Evolutionary conservation across 805 yeast genomes (phyloP).

Genomic region (Cyberlindnera xylosilytica): DNA sequence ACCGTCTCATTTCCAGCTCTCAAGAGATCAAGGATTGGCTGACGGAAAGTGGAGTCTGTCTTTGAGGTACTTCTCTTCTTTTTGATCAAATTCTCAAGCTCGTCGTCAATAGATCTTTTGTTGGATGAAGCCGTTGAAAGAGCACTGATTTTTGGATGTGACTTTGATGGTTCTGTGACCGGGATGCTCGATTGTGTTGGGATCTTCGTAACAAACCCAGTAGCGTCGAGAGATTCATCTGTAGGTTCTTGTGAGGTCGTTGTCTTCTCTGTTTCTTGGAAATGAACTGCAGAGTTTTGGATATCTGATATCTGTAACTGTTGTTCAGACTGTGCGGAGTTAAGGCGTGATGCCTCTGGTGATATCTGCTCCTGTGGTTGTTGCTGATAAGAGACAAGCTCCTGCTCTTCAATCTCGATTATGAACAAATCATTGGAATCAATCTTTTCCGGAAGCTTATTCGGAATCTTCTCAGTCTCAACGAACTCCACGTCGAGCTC

Average conservation of each 20-base stretch:
- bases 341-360: not conserved
- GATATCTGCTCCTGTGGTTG: not conserved
- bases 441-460: not conserved
- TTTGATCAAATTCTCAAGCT: conserved; percentile 18
- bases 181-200: not conserved
- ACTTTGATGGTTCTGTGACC: not conserved
- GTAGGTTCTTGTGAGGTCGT: not conserved
- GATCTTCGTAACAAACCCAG: not conserved
- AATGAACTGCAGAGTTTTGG: not conserved
- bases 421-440: not conserved
- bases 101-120: conserved; percentile 19
- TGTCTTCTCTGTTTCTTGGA: conserved; percentile 1
- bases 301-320: not conserved
- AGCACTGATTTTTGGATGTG: not conserved
- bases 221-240: not conserved
- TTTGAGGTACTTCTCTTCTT: conserved; percentile 2
- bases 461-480: not conserved
- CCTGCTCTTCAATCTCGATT: not conserved
- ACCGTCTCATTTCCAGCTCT: not conserved
- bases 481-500: not conserved
- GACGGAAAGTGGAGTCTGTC: not conserved
- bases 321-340: not conserved
- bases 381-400: not conserved
- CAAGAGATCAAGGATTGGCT: conserved; percentile 1
- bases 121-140: too few species aligned